These are phyloP conservation scores for Puccinia coronata DNA, from an alignment of 1,284 basidiomycete species.

Conservation along the genomic window DNA sequence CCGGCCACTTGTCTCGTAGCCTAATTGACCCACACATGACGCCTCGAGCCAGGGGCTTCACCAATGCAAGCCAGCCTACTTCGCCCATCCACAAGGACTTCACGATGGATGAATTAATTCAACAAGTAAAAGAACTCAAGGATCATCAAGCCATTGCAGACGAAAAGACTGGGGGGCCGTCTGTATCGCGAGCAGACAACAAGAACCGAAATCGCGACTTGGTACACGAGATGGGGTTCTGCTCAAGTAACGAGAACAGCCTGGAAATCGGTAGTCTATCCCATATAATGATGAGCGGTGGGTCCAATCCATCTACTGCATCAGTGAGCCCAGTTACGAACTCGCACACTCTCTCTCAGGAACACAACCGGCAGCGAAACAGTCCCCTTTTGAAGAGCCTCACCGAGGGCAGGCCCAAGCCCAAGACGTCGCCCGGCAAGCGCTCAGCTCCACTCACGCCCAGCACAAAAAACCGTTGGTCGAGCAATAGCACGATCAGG, in stretches of 20 bases:
- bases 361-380: background rate
- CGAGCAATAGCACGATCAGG: conserved; percentile 18
- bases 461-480: conserved; percentile 7
- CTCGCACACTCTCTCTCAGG: conserved; percentile 13
- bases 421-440: conserved; percentile 15
- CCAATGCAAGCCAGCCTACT: background rate
- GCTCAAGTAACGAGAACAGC: conserved; percentile 25
- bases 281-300: background rate
- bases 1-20: conserved; percentile 11
- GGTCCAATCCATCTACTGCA: conserved; percentile 30
- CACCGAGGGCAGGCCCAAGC: conserved; percentile 1
- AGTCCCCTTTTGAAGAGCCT: conserved; percentile 29
- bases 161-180: conserved; percentile 1
- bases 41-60: conserved; percentile 15
- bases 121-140: conserved; percentile 29
- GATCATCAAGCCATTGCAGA: background rate
- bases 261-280: background rate
- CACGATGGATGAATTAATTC: conserved; percentile 32
- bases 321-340: conserved; percentile 22
- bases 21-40: conserved; percentile 25
- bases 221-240: conserved; percentile 40
- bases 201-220: conserved; percentile 10
- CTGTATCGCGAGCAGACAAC: background rate
- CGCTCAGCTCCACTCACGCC: background rate
- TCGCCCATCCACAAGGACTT: conserved; percentile 30